Evolutionary conservation across 2,329 filamentous ascomycete species (phyloP), one percentile per base, ranked within the genome.

Genomic region (Aspergillus alliaceus): DNA sequence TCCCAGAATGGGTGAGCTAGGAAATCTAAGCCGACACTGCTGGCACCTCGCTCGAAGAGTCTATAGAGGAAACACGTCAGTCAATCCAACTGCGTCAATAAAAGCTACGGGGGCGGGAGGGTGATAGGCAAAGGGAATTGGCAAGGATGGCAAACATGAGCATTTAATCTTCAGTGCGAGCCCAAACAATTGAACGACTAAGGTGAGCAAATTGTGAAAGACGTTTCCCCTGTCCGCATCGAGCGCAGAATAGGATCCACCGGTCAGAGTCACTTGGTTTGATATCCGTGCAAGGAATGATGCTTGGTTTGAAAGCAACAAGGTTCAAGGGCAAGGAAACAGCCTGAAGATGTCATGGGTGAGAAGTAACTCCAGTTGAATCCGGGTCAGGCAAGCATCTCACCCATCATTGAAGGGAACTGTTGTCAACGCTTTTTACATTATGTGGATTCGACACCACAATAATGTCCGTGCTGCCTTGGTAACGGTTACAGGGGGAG

Each of bases 1-100:
- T 99, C 95, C 95, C 95, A 99, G 78, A 99, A 97, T 1, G 92
- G 92, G 72, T 97, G 92, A 2, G 93, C 89, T 29, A 96, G 82
- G 71, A 96, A 99, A 76, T 99, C 95, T 18, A 98, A 83, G 15
- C 95, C 95, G 39, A 96, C 92, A 67, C 85, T 88, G 29, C 84
- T 84, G 27, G 91, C 90, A 61, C 90, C 95, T 64, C 95, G 90
- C 73, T 99, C 93, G 71, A 98, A 98, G 8, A 98, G 84, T 66
- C 95, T 99, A 66, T 55, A 47, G 49, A 35, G 25, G 29, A 12
- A 51, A 60, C 1, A 66, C 61, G 73, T 81, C 64, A 84, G 81
- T 68, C 70, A 62, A 56, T n/a, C 22, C n/a, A 53, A 48, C 29
- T 18, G 51, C 32, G 57, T 54, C 31, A 57, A 61, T 53, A 34